Percentiles rank a stretch among this genome's conserved stretches.
Conservation (phyloP, 495 filamentous ascomycete genomes). For the Pyrenopolyporus hunteri region DNA sequence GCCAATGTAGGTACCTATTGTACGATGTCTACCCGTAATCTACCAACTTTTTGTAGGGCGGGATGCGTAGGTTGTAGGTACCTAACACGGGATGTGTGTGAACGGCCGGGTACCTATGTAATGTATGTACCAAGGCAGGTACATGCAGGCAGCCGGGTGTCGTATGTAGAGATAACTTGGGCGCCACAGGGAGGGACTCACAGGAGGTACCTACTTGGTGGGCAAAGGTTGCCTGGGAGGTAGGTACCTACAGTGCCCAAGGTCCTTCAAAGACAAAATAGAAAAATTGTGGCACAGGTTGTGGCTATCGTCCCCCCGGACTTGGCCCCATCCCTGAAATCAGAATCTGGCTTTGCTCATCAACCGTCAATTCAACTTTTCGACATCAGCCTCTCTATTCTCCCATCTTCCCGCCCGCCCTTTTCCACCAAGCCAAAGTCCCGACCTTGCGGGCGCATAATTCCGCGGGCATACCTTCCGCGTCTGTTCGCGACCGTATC, state of each 20-base stretch:
- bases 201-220: too few species aligned
- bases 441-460: slow-evolving; percentile 19
- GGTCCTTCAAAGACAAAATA: slow-evolving; percentile 6
- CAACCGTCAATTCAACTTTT: slow-evolving; percentile 42
- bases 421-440: slow-evolving; percentile 27
- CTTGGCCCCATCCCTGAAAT: slow-evolving; percentile 41
- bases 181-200: too few species aligned
- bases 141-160: too few species aligned
- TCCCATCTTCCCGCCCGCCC: slow-evolving; percentile 35
- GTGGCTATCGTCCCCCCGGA: slow-evolving; percentile 30
- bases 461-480: slow-evolving; percentile 2
- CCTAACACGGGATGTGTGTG: too few species aligned
- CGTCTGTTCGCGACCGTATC: slow-evolving; percentile 29
- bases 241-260: too few species aligned
- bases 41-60: too few species aligned
- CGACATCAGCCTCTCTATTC: slow-evolving; percentile 42
- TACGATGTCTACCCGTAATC: too few species aligned
- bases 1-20: background rate
- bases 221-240: too few species aligned
- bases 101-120: too few species aligned
- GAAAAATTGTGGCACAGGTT: slow-evolving; percentile 31
- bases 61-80: too few species aligned
- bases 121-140: too few species aligned
- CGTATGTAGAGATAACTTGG: too few species aligned
- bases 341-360: slow-evolving; percentile 42